Base-by-base conservation (phyloP, 2,329 filamentous ascomycete genomes). In the Pseudogymnoascus sp. region DNA sequence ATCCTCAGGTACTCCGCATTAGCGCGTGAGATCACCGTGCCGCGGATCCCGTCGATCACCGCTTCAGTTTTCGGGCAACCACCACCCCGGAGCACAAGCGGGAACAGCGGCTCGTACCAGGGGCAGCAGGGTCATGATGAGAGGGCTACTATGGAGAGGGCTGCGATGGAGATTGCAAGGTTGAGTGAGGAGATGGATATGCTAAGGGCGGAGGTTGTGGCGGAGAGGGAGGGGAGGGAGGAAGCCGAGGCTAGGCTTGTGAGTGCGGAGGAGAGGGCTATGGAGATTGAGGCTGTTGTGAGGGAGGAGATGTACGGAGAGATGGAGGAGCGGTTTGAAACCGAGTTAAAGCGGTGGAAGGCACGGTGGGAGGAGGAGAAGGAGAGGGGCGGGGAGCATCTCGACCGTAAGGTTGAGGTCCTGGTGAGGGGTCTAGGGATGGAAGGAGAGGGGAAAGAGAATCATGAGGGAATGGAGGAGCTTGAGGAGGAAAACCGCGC, bases 1-100 rank as follows among this genome's bases (percentile, higher is more conserved):
- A 97, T 99, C 64, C 79, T 99, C 1, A 87, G 93, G 16, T 99
- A 99, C 75, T 94, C 90, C 20, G 93, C 94, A 0, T 81, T 99
- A 4, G 94, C 94, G 0, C 85, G 91, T 18, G 93, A 97, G 75
- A 89, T 97, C 9, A 95, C 93, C 0, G 90, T 97, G 1, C 91
- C 92, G 5, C 87, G 93, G 4, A 84, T 95, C 6, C 92, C 92
- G 0, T 94, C 89, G 57, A 85, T 93, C 58, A 89, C 88, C 0
- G 85, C 85, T 41, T 89, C 87, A 0, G 89, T 94, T 34, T 70
- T 81, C 32, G 58, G 37, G 14, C 18, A 30, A 7, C 37, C 25
- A 25, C 43, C 43, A n/a, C 43, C n/a, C 25, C 43, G 43, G 43
- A 54, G 43, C n/a, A 30, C 9, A 9, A 54, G 43, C 9, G 43